These are phyloP conservation scores for Saccharomycopsis sp. DNA, from an alignment of 805 yeast species.

Conservation along the genomic window DNA sequence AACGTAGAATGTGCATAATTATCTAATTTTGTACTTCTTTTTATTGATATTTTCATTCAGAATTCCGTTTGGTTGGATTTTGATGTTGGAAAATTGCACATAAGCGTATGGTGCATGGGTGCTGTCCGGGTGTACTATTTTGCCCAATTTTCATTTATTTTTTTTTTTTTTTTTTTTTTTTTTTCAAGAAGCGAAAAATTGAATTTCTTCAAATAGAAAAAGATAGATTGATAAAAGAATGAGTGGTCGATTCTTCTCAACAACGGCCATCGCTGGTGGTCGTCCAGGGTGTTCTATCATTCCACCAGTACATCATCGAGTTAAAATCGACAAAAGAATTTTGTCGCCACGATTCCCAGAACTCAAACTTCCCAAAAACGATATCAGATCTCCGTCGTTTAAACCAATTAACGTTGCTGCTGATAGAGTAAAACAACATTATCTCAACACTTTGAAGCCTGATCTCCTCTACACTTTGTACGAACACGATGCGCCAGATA, in stretches of 20 bases:
- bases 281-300: conserved; percentile 65
- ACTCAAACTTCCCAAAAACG: conserved; percentile 58
- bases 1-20: too few species aligned
- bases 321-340: conserved; percentile 64
- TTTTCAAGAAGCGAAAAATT: too few species aligned
- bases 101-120: too few species aligned
- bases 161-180: too few species aligned
- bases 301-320: conserved; percentile 87
- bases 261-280: conserved; percentile 31
- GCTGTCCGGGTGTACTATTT: too few species aligned
- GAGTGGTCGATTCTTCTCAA: conserved; percentile 23
- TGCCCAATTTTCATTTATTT: too few species aligned
- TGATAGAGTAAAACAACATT: conserved; percentile 76
- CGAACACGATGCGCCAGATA: conserved; percentile 50
- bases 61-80: too few species aligned
- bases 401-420: conserved; percentile 68
- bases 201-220: too few species aligned
- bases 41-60: too few species aligned
- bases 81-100: too few species aligned
- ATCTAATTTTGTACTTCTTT: too few species aligned
- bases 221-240: background rate
- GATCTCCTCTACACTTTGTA: conserved; percentile 77
- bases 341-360: conserved; percentile 72
- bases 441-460: conserved; percentile 60
- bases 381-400: conserved; percentile 72